Base-by-base conservation (phyloP, 1,284 basidiomycete genomes). In the Coriolopsis trogii region DNA sequence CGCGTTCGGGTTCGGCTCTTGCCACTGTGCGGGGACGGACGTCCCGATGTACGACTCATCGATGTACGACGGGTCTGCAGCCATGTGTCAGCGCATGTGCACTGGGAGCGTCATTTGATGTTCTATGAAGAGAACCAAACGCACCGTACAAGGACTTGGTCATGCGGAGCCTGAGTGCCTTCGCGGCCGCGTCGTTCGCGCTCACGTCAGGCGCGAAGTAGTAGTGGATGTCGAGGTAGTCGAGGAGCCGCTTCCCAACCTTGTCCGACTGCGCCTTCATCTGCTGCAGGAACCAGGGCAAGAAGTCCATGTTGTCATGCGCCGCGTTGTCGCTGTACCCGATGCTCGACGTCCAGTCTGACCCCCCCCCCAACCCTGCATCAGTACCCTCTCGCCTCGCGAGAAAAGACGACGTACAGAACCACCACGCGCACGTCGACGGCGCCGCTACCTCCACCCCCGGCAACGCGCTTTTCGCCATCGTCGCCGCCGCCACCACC, bases 181-280 rank as follows among this genome's bases (percentile, higher is more conserved):
- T 76, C 2, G 78, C 75, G 37, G 75, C 71, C 39, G 60, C 76
- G 60, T 80, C 74, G 56, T 77, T 76, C n/a, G 77, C 74, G 49
- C 75, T 78, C 4, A 76, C 77, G 55, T 80, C 77, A 7, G 76
- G 53, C 39, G 70, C 69, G 71, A 72, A 79, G 64, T 80, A 80
- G 60, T 79, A 80, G 58, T 80, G 78, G 49, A 80, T 73, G 58
- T 80, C 78, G 46, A 80, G 73, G 59, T 72, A 78, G 61, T 80
- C 78, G 16, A 80, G 65, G 16, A 78, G 63, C 20, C 77, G 68
- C 55, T 73, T 71, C 9, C 74, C 73, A 18, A 62, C 57, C 3
- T 46, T 64, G 20, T 56, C 60, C 36, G 74, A 71, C 13, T 67
- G 64, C 12, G 66, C 58, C 37, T 71, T 70, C 77, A 80, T 78